Conservation (phyloP, 768 basidiomycete species). For the Xanthoconium stramineum region DNA sequence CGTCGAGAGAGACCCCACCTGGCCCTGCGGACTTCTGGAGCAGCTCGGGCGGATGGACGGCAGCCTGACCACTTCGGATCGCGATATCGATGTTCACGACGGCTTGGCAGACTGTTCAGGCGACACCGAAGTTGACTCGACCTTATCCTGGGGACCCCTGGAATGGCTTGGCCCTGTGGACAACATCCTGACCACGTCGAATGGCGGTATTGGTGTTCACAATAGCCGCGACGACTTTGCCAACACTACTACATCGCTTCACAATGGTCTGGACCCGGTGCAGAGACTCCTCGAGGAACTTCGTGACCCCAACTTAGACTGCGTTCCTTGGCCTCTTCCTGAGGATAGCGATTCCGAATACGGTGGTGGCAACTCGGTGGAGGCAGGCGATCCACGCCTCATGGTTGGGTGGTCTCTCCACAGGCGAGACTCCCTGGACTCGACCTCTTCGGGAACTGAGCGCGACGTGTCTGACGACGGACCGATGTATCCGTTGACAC, state of each 20-base stretch:
- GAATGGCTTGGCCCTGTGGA: background rate
- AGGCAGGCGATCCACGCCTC: background rate
- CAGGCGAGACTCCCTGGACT: background rate
- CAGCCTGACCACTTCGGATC: background rate
- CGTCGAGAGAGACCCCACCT: background rate
- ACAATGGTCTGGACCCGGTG: constrained; percentile 8
- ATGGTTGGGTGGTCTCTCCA: background rate
- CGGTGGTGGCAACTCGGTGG: background rate
- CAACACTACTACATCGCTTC: background rate
- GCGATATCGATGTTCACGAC: background rate
- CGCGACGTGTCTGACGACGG: constrained; percentile 2
- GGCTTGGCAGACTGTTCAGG: background rate
- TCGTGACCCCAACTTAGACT: constrained; percentile 12
- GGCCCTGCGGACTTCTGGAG: background rate
- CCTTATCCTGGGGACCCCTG: background rate
- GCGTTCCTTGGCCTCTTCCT: background rate
- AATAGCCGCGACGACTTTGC: background rate
- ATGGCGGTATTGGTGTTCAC: background rate
- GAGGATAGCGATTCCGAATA: constrained; percentile 9
- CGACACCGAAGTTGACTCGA: background rate
- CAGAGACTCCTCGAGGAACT: constrained; percentile 11
- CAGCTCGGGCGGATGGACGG: background rate
- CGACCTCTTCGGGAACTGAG: background rate
- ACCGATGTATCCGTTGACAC: constrained; percentile 5
- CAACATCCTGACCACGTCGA: background rate